Evolutionary conservation across 164 flowering plant genomes (phyloP), one percentile per base, ranked within the genome.

Genomic region (Macadamia tetraphylla): DNA sequence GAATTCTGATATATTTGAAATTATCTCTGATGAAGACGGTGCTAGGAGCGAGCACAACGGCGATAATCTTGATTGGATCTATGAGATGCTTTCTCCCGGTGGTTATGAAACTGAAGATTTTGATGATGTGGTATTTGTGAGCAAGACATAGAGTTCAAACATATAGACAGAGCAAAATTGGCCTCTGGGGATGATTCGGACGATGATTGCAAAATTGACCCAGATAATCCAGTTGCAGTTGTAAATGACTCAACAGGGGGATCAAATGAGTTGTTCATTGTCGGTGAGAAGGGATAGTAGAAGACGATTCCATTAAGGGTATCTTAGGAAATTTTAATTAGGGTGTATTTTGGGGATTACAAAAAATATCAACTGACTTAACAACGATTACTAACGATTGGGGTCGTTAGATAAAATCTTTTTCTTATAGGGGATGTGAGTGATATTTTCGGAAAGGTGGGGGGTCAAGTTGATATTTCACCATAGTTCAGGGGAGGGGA

Each of bases 131-230:
- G 80, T 78, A 49, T 65, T 83, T 29, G 70, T 83, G n/a, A 67
- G 76, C 23, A 88, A 79, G 64, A 67, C 48, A 60, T 60, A 67
- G 63, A 67, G 18, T 23, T 23, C 15, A 35, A 56, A 75, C 48
- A 67, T 53, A 59, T 49, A 29, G 58, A 49, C 29, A 9, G 15
- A 0, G 53, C 17, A 23, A 68, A 78, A 35, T 3, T 58, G 14
- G 15, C 52, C 35, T 62, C 17, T 18, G 70, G 58, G 40, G 65
- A 17, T 55, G 80, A 77, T 29, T 75, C 49, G 7, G 87, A 80
- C 51, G 95, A 87, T 65, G 97, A 90, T 59, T 90, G 94, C 64
- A 78, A 85, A 70, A 61, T 91, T 12, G 97, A 91, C 56, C 97
- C 97, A 0, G 90, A 88, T 65, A 83, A 82, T 48, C 71, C 80